Evolutionary conservation across 164 flowering plant genomes (phyloP).

Genomic region (Stephania yunnanensis): DNA sequence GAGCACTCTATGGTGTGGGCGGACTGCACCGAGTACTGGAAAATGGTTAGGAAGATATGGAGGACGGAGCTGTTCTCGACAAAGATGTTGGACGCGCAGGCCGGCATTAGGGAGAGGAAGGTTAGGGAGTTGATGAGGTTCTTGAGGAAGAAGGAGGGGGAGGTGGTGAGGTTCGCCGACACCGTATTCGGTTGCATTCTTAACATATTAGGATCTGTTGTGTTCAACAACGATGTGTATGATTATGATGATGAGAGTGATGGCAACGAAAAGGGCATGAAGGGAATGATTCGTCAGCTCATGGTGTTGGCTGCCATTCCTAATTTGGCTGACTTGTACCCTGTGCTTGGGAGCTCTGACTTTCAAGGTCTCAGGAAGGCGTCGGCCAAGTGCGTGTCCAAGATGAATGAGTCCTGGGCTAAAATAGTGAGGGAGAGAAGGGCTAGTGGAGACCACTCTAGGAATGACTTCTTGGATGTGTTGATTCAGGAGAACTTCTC

Average conservation of each 20-base stretch:
- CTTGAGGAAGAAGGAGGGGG: conserved; percentile 17
- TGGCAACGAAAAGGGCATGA: conserved; percentile 12
- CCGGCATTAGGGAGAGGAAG: conserved; percentile 22
- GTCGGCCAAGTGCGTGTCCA: background rate
- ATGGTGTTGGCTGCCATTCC: conserved; percentile 16
- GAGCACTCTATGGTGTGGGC: conserved; percentile 19
- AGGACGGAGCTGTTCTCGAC: conserved; percentile 23
- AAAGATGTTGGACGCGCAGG: conserved; percentile 19
- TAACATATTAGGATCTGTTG: conserved; percentile 20
- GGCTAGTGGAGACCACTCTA: background rate
- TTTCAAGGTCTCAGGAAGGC: conserved; percentile 21
- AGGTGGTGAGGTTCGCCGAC: conserved; percentile 21
- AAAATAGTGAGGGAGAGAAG: conserved; percentile 25
- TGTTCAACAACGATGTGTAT: conserved; percentile 25
- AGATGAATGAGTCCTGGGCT: conserved; percentile 21
- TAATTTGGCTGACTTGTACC: conserved; percentile 31
- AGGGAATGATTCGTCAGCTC: conserved; percentile 11
- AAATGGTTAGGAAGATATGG: conserved; percentile 22
- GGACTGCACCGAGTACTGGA: conserved; percentile 34
- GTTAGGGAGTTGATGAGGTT: conserved; percentile 23
- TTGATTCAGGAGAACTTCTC: no score
- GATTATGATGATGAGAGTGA: conserved; percentile 15
- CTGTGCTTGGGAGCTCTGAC: conserved; percentile 25
- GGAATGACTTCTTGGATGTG: no score
- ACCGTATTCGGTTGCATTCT: conserved; percentile 15